These are phyloP conservation scores for Andalucia godoyi DNA, from an alignment of 78 protist species.

Conservation along the genomic window DNA sequence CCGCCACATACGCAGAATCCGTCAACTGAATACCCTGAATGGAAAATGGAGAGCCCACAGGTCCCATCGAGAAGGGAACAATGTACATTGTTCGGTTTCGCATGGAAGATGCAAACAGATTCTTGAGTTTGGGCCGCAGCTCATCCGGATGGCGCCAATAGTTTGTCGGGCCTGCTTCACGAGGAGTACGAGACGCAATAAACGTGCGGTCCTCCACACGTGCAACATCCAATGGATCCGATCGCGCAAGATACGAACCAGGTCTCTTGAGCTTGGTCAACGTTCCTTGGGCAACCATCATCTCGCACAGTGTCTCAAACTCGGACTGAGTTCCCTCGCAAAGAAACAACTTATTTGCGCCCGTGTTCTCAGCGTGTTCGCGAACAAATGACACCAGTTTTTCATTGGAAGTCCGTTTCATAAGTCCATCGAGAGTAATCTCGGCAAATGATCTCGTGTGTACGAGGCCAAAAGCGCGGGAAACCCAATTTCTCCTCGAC, in stretches of 20 bases:
- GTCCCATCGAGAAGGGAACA: slow-evolving; percentile 77
- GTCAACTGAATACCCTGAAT: slow-evolving; percentile 62
- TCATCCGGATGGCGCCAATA: slow-evolving; percentile 62
- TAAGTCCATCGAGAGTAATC: too few species aligned
- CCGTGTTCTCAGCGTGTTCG: not conserved
- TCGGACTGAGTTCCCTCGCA: slow-evolving; percentile 62
- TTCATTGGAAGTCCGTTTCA: too few species aligned
- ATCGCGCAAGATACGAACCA: slow-evolving; percentile 52
- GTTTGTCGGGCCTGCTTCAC: slow-evolving; percentile 71
- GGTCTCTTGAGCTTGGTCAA: slow-evolving; percentile 50
- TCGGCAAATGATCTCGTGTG: too few species aligned
- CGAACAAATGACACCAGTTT: not conserved
- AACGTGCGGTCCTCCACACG: slow-evolving; percentile 59
- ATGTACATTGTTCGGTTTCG: slow-evolving; percentile 74
- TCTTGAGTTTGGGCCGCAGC: slow-evolving; percentile 36
- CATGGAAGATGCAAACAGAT: slow-evolving; percentile 50
- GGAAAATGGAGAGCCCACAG: slow-evolving; percentile 40
- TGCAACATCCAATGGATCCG: slow-evolving; percentile 58
- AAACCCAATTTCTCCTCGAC: too few species aligned
- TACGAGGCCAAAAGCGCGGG: too few species aligned
- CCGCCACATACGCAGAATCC: slow-evolving; percentile 69
- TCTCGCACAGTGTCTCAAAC: slow-evolving; percentile 15
- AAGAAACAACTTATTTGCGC: not conserved
- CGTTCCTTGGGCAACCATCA: slow-evolving; percentile 27
- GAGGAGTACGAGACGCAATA: slow-evolving; percentile 42